Percentiles rank a stretch among this genome's conserved stretches.
These are phyloP conservation scores for Blastocystis sp. DNA, from an alignment of 352 stramenopile species.

Conservation along the genomic window DNA sequence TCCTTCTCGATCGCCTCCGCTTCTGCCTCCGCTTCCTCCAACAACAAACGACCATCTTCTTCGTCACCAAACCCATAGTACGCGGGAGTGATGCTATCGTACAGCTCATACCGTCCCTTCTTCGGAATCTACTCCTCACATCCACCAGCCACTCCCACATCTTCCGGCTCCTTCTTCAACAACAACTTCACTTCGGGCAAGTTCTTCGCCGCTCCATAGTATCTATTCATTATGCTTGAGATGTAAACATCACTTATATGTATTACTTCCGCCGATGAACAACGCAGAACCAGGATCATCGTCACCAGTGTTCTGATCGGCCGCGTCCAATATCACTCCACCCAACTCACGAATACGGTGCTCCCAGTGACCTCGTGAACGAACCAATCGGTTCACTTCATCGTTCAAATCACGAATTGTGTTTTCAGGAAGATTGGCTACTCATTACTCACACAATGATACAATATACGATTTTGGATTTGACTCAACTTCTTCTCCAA, in stretches of 20 bases:
- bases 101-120: slow-evolving; percentile 64
- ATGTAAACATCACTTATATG: slow-evolving; percentile 28
- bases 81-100: slow-evolving; percentile 72
- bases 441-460: background rate
- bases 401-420: slow-evolving; percentile 69
- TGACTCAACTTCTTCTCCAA: slow-evolving; percentile 64
- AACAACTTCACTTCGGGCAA: slow-evolving; percentile 49
- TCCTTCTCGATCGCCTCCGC: slow-evolving; percentile 69
- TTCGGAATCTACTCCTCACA: slow-evolving; percentile 23
- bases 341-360: slow-evolving; percentile 63
- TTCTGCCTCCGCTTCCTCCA: slow-evolving; percentile 75
- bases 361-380: slow-evolving; percentile 66
- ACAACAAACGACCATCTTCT: slow-evolving; percentile 78
- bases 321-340: slow-evolving; percentile 44
- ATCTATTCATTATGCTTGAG: background rate
- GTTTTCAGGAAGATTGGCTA: slow-evolving; percentile 55
- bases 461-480: slow-evolving; percentile 61
- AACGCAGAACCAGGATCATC: slow-evolving; percentile 34
- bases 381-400: slow-evolving; percentile 66
- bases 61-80: slow-evolving; percentile 81
- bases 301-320: slow-evolving; percentile 51
- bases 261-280: slow-evolving; percentile 60
- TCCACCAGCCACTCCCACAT: background rate
- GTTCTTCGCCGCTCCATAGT: slow-evolving; percentile 66
- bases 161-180: slow-evolving; percentile 66